These are phyloP conservation scores for Septoria linicola DNA, from an alignment of 2,329 filamentous ascomycete genomes.

Conservation along the genomic window DNA sequence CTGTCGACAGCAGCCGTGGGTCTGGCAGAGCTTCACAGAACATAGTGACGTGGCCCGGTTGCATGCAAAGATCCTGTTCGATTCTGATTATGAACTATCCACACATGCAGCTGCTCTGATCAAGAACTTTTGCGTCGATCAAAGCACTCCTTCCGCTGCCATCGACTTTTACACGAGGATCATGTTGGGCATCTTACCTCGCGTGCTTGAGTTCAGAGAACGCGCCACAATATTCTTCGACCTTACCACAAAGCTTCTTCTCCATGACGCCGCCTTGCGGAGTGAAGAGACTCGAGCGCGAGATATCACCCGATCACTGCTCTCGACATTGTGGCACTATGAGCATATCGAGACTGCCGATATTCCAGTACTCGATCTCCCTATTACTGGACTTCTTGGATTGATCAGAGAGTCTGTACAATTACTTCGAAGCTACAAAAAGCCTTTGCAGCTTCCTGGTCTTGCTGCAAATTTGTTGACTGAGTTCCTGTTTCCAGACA, in stretches of 20 bases:
- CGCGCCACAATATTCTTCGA: slow-evolving; percentile 27
- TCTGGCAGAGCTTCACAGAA: slow-evolving; percentile 31
- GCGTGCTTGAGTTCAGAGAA: slow-evolving; percentile 19
- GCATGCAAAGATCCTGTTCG: slow-evolving; percentile 37
- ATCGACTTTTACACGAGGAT: slow-evolving; percentile 28
- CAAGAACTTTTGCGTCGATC: slow-evolving; percentile 29
- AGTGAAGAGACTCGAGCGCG: slow-evolving; percentile 26
- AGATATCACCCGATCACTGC: slow-evolving; percentile 23
- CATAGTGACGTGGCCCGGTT: slow-evolving; percentile 36
- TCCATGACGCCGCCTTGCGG: slow-evolving; percentile 15
- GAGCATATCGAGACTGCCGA: slow-evolving; percentile 30
- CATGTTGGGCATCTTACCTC: slow-evolving; percentile 24
- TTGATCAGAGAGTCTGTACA: slow-evolving; percentile 40
- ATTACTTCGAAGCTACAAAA: slow-evolving; percentile 34
- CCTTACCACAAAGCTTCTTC: slow-evolving; percentile 22
- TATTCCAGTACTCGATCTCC: slow-evolving; percentile 26
- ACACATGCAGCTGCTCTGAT: slow-evolving; percentile 20
- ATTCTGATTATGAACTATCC: slow-evolving; percentile 20
- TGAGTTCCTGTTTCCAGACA: slow-evolving; percentile 31
- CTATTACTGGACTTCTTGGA: slow-evolving; percentile 38
- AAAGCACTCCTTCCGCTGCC: slow-evolving; percentile 14
- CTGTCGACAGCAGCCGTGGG: slow-evolving; percentile 29
- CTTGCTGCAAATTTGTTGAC: slow-evolving; percentile 30
- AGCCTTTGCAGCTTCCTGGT: slow-evolving; percentile 29
- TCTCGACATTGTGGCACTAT: slow-evolving; percentile 24